Base-by-base conservation (phyloP, 345 rosid species). In the Toxicodendron radicans region DNA sequence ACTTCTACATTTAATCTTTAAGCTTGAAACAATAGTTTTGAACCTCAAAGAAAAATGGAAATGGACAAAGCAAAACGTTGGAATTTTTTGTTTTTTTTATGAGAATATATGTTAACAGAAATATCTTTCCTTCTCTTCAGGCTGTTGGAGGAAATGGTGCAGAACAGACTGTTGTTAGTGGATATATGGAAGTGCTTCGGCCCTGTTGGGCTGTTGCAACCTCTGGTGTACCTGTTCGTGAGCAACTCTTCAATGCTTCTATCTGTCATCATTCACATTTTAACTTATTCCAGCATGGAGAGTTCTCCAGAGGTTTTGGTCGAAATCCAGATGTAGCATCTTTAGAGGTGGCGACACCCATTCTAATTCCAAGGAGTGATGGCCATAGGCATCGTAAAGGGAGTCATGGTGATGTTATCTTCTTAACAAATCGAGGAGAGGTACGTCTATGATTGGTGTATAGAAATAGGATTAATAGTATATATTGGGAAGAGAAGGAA, bases 151-250 rank as follows among this genome's bases (percentile, higher is more conserved):
- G 97, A 81, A 87, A 89, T 88, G 97, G 82, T 83, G 95, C 90
- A 33, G 97, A 87, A 80, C 85, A 85, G 78, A 88, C 90, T 78
- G 97, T 89, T 72, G 85, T 88, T 58, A 90, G 92, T 73, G 92
- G 97, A 80, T 87, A 93, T 49, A 87, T 86, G 89, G 97, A 92
- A 75, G 90, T 92, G 65, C 87, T 90, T 76, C 86, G 81, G 46
- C 97, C 97, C 20, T 92, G 97, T 71, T 92, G 93, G 98, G 99
- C 98, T 63, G 93, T 96, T 75, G 98, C 97, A 51, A 96, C 99
- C 75, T 96, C 97, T 21, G 99, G 98, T 53, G 97, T 96, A 52
- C 99, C 98, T 17, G 88, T 93, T 49, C 84, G 95, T 14, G 98
- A 93, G 76, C 95, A 92, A 85, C 99, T 96, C 65, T 93, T 96